Conservation (phyloP, 257 asterid genomes). For the Oldenlandia corymbosa region DNA sequence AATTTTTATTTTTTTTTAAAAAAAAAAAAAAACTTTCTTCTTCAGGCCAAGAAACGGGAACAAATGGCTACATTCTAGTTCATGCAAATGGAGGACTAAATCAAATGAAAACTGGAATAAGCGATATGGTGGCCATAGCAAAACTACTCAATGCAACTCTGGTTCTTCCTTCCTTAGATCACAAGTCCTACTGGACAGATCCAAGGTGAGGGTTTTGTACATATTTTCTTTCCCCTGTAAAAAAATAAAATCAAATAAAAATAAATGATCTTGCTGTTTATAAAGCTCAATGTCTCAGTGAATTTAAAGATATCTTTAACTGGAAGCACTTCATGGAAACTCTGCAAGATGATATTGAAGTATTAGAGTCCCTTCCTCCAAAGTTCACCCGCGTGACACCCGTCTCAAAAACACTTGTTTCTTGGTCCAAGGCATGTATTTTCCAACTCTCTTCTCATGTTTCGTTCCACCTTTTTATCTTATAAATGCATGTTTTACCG, state of each 20-base stretch:
- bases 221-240: neutral
- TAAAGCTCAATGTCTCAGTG: constrained; percentile 28
- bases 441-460: no score
- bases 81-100: constrained; percentile 44
- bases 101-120: constrained; percentile 47
- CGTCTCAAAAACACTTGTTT: constrained; percentile 21
- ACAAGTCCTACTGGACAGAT: constrained; percentile 40
- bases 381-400: constrained; percentile 19
- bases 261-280: neutral
- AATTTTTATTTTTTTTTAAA: no score
- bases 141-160: constrained; percentile 35
- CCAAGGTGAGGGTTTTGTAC: constrained; percentile 27
- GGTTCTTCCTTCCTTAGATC: constrained; percentile 41
- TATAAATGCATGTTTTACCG: no score
- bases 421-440: constrained; percentile 50
- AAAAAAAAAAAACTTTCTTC: neutral
- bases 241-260: neutral
- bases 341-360: constrained; percentile 30
- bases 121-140: constrained; percentile 43
- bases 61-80: constrained; percentile 32
- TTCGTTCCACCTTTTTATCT: no score
- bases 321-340: constrained; percentile 32
- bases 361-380: constrained; percentile 33
- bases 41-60: constrained; percentile 17
- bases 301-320: constrained; percentile 41